phyloP scores from a whole-genome alignment of 805 yeast species.

The Starmerella vaccinii region DNA sequence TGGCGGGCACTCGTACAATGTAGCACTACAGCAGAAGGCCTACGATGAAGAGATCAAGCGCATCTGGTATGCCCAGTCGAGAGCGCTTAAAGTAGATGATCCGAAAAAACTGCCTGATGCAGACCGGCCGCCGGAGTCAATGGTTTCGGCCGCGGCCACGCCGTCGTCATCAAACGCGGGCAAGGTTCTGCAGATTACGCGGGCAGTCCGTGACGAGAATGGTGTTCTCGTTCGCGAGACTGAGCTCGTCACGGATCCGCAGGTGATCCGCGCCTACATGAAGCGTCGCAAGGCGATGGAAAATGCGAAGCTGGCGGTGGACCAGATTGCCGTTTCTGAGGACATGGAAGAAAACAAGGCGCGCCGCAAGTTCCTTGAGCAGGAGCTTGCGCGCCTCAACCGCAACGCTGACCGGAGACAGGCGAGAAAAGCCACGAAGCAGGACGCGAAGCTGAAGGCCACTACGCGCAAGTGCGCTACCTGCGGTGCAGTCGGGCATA shows the following conservation, averaged over 20 bases:
- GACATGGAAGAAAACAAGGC: slow-evolving; percentile 76
- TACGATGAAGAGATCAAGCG: slow-evolving; percentile 82
- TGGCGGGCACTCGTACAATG: slow-evolving; percentile 64
- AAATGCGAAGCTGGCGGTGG: slow-evolving; percentile 56
- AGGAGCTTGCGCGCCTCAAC: slow-evolving; percentile 71
- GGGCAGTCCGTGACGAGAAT: slow-evolving; percentile 73
- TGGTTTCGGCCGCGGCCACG: slow-evolving; percentile 24
- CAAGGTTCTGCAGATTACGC: slow-evolving; percentile 50
- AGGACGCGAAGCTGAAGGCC: slow-evolving; percentile 58
- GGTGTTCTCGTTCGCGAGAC: slow-evolving; percentile 75
- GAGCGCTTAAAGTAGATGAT: slow-evolving; percentile 42
- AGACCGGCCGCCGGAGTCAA: slow-evolving; percentile 11
- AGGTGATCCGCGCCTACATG: slow-evolving; percentile 76
- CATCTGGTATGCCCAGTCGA: slow-evolving; percentile 81
- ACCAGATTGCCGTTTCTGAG: slow-evolving; percentile 63
- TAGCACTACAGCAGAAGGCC: slow-evolving; percentile 76
- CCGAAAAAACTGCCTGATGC: slow-evolving; percentile 29
- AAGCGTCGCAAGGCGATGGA: slow-evolving; percentile 58
- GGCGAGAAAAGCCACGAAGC: slow-evolving; percentile 45
- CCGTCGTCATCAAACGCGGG: slow-evolving; percentile 20
- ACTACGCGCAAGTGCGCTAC: slow-evolving; percentile 80
- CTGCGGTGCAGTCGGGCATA: slow-evolving; percentile 93
- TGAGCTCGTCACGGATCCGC: slow-evolving; percentile 72
- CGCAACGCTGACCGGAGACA: slow-evolving; percentile 60
- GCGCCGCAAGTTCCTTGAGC: slow-evolving; percentile 65